A percentile compares a stretch with the other conserved stretches of the same genome.
Evolutionary conservation across 495 filamentous ascomycete genomes (phyloP).

Genomic region (Podospora comata): DNA sequence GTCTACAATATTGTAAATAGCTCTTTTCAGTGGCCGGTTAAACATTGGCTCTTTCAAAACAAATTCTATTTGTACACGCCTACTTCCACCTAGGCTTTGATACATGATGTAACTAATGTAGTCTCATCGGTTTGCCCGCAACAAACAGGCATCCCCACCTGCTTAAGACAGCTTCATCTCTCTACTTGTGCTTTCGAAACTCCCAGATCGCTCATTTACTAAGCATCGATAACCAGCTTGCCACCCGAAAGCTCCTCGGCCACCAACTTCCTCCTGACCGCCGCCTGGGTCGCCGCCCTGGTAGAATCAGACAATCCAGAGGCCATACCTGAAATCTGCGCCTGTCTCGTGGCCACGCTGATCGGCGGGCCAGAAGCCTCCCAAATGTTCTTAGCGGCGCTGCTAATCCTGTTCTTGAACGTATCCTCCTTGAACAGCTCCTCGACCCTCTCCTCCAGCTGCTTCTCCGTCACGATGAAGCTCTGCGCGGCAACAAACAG

Average conservation of each 20-base stretch:
- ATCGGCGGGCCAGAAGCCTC: constrained; percentile 30
- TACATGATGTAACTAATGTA: constrained; percentile 10
- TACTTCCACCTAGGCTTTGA: constrained; percentile 14
- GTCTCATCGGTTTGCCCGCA: background rate
- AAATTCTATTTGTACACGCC: constrained; percentile 31
- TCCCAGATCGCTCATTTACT: background rate
- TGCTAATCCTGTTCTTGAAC: constrained; percentile 15
- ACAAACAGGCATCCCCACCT: background rate
- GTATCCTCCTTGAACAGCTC: constrained; percentile 35
- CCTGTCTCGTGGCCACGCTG: constrained; percentile 32
- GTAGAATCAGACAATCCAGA: constrained; percentile 19
- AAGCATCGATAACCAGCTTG: constrained; percentile 34
- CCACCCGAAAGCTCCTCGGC: constrained; percentile 51
- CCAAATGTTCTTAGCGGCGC: constrained; percentile 42
- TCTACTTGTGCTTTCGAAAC: background rate
- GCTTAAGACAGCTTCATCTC: background rate
- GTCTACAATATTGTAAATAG: background rate
- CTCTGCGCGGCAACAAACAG: constrained; percentile 46
- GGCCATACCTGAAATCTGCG: constrained; percentile 23
- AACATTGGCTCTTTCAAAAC: background rate
- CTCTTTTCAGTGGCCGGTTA: background rate
- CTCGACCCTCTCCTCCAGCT: constrained; percentile 39
- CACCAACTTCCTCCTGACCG: constrained; percentile 41
- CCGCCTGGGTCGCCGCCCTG: constrained; percentile 23
- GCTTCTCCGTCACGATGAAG: constrained; percentile 47